Conservation (phyloP, 1,139 yeast species). For the Geotrichum carabidarum region DNA sequence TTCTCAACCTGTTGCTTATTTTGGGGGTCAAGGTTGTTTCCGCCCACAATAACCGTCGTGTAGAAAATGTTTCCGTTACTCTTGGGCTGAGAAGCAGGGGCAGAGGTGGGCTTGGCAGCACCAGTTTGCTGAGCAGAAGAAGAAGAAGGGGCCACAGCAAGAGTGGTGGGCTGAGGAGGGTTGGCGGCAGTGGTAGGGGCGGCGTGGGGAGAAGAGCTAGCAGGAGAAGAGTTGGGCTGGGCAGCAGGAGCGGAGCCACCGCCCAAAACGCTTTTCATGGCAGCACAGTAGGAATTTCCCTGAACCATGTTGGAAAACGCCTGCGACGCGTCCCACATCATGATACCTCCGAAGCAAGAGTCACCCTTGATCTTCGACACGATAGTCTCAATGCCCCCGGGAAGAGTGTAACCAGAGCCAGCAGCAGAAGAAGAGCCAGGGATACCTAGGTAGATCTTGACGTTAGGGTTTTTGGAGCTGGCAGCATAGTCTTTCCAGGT, state of each 20-base stretch:
- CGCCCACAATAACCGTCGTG: background rate
- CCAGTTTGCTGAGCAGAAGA: constrained; percentile 6
- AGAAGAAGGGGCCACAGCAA: constrained; percentile 5
- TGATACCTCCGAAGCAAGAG: constrained; percentile 69
- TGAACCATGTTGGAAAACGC: constrained; percentile 51
- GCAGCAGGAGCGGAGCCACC: constrained; percentile 14
- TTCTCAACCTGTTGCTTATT: background rate
- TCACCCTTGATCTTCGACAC: constrained; percentile 24
- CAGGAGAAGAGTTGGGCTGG: constrained; percentile 1
- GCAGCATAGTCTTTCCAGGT: constrained; percentile 71
- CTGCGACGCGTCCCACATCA: constrained; percentile 90
- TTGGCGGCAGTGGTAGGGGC: constrained; percentile 3
- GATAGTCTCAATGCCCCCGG: constrained; percentile 26
- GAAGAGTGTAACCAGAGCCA: constrained; percentile 50
- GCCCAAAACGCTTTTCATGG: constrained; percentile 41
- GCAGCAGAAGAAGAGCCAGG: constrained; percentile 68
- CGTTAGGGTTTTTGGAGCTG: constrained; percentile 54
- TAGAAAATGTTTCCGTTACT: constrained; percentile 20
- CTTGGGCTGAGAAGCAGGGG: background rate
- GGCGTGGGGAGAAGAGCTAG: constrained; percentile 4
- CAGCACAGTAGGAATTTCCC: constrained; percentile 44
- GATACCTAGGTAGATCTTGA: constrained; percentile 61
- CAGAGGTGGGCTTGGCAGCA: background rate
- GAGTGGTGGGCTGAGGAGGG: background rate
- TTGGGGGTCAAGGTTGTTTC: background rate